Percentiles rank a stretch among this genome's conserved stretches.
These are phyloP conservation scores for Canariomyces notabilis DNA, from an alignment of 2,329 filamentous ascomycete genomes.

Conservation along the genomic window DNA sequence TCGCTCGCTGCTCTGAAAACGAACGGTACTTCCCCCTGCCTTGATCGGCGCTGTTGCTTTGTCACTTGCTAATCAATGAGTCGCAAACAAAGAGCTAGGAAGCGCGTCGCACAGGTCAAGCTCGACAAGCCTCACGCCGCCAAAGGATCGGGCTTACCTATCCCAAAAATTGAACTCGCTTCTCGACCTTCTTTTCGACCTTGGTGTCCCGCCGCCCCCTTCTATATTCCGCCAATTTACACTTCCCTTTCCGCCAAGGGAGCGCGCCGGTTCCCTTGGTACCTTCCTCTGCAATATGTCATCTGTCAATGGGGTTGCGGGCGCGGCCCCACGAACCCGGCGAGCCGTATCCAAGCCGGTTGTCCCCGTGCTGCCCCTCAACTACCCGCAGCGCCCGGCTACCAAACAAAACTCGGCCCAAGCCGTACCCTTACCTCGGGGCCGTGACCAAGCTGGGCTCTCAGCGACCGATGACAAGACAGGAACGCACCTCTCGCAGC, in stretches of 20 bases:
- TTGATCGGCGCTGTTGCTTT: background rate
- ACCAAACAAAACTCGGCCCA: slow-evolving; percentile 12
- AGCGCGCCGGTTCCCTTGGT: background rate
- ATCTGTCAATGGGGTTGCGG: slow-evolving; percentile 21
- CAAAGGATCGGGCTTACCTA: slow-evolving; percentile 17
- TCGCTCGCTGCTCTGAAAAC: slow-evolving; percentile 12
- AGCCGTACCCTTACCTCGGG: slow-evolving; percentile 4
- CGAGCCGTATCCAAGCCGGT: slow-evolving; percentile 18
- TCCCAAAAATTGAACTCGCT: slow-evolving; percentile 2
- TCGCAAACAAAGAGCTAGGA: slow-evolving; percentile 19
- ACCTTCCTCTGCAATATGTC: slow-evolving; percentile 19
- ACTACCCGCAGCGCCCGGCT: slow-evolving; percentile 22
- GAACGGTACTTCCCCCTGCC: slow-evolving; percentile 7
- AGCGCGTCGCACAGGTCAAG: slow-evolving; percentile 20
- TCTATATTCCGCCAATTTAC: background rate
- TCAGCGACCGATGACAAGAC: slow-evolving; percentile 5
- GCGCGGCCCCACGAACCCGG: slow-evolving; percentile 20
- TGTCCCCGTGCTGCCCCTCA: slow-evolving; percentile 26
- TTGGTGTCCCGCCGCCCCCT: background rate
- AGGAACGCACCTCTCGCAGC: background rate
- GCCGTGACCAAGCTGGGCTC: slow-evolving; percentile 6
- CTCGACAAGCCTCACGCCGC: slow-evolving; percentile 12
- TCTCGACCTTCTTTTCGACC: background rate
- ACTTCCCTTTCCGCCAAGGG: background rate
- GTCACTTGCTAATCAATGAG: slow-evolving; percentile 8